Evolutionary conservation across 371 early-diverging fungal species (phyloP), one percentile per base, ranked within the genome.

Genomic region (Batrachochytrium dendrobatidis): DNA sequence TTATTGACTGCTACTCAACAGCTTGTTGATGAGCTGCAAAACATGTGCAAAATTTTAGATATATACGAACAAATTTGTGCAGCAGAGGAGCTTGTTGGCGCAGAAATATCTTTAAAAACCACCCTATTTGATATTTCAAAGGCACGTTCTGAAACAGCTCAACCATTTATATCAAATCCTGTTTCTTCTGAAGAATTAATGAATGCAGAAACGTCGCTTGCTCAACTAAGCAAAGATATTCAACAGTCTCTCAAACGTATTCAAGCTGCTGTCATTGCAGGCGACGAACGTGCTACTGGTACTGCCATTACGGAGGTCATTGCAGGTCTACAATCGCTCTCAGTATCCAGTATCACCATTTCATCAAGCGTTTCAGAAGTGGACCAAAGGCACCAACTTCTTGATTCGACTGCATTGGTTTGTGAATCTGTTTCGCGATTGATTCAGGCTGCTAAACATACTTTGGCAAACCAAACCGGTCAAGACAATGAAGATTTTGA

Each of bases 261-360:
- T 2, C 20, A 51, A n/a, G n/a, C n/a, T 24, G 63, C 58, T 12
- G 59, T 62, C 25, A 50, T 55, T 5, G 51, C 66, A 43, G 54
- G 63, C 6, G 61, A 69, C 34, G 70, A 70, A 44, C 69, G 64
- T 44, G 32, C 43, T 1, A 60, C 68, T 15, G 71, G 76, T 8
- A 48, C 50, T 12, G 74, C 73, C 8, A 73, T 74, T 3, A 65
- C 71, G 5, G 74, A 75, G 43, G 59, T 70, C 28, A 73, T 74
- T 0, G 35, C 56, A 1, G 63, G 66, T 1, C 55, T 79, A 10
- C 78, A 77, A 48, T 29, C 69, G 2, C 49, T 71, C 24, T 35
- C 67, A 17, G 3, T 3, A 5, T 4, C 51, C 10, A 8, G 24
- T n/a, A 51, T 51, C 30, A 32, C 30, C 51, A 24, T 51, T 32